Evolutionary conservation across 768 basidiomycete species (phyloP), one percentile per base, ranked within the genome.

Genomic region (Mycena haematopus): DNA sequence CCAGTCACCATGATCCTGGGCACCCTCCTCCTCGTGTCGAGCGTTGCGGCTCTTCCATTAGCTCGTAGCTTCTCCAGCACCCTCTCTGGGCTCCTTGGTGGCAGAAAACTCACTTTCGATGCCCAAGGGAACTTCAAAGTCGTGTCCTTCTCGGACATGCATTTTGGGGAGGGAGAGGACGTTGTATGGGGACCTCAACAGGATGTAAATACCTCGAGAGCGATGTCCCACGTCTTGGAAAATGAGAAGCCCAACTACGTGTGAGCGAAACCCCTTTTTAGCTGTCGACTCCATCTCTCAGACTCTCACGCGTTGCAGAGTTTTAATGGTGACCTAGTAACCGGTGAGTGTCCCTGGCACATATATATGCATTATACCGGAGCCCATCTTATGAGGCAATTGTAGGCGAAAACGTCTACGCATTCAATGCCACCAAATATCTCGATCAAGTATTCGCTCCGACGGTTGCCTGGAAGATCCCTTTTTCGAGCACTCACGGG

Each of bases 81-180:
- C 31, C 54, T 56, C 49, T 29, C 45, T 3, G 53, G 52, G 15
- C 46, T 62, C 44, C 11, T 44, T 33, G 53, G 40, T 7, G 50
- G 56, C 45, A 31, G 42, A 10, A 67, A 64, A 51, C 66, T 67
- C 2, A 64, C 62, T 14, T 67, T 67, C 47, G 62, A 67, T 54
- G 45, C 52, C 6, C 40, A 50, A 6, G 66, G 66, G n/a, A 44
- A 60, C 21, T 67, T 67, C 62, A 67, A 67, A 58, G 66, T 64
- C 36, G 38, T 61, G 42, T 67, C 66, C 15, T 65, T 67, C 54
- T 67, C 66, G 53, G 66, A 67, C 36, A 67, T 67, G 66, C 66
- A 67, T 45, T 67, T 67, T 19, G 66, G 66, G 2, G 66, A 67
- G 56, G 58, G 66, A 0, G 60, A 61, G 21, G 44, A 63, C 1